Evolutionary conservation across 2,329 filamentous ascomycete genomes (phyloP).

Genomic region (Leptographium procerum): DNA sequence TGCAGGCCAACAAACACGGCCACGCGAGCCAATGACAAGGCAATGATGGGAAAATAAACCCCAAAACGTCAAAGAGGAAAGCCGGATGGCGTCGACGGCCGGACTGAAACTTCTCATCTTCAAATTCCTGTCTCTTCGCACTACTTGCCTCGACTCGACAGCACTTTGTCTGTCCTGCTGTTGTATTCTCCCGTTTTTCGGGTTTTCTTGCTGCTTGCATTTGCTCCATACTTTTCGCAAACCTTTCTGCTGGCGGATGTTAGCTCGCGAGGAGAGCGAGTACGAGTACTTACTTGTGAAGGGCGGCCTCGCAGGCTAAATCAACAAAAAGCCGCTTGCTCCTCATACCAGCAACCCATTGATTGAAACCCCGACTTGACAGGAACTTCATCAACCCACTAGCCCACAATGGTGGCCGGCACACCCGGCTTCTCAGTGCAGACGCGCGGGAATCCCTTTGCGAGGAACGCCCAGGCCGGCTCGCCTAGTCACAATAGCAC

Average conservation of each 20-base stretch:
- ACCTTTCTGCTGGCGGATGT: constrained; percentile 5
- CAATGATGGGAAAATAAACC: neutral
- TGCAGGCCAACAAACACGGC: neutral
- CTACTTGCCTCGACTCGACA: neutral
- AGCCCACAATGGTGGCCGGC: constrained; percentile 8
- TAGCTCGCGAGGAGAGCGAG: neutral
- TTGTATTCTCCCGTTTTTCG: neutral
- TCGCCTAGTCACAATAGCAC: constrained; percentile 41
- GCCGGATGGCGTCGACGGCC: neutral
- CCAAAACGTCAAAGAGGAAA: neutral
- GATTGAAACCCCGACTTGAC: neutral
- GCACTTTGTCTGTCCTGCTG: too few species aligned
- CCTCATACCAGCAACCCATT: neutral
- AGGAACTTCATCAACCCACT: neutral
- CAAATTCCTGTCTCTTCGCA: neutral
- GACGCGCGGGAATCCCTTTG: constrained; percentile 66
- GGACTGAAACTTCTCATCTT: neutral
- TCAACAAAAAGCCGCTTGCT: too few species aligned
- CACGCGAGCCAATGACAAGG: neutral
- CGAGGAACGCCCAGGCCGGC: constrained; percentile 50
- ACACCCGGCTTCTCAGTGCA: constrained; percentile 7
- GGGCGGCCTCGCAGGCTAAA: too few species aligned
- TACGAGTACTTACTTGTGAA: too few species aligned
- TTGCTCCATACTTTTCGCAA: neutral
- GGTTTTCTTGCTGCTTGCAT: neutral